Evolutionary conservation across 257 asterid genomes (phyloP).

Genomic region (Rauvolfia tetraphylla): DNA sequence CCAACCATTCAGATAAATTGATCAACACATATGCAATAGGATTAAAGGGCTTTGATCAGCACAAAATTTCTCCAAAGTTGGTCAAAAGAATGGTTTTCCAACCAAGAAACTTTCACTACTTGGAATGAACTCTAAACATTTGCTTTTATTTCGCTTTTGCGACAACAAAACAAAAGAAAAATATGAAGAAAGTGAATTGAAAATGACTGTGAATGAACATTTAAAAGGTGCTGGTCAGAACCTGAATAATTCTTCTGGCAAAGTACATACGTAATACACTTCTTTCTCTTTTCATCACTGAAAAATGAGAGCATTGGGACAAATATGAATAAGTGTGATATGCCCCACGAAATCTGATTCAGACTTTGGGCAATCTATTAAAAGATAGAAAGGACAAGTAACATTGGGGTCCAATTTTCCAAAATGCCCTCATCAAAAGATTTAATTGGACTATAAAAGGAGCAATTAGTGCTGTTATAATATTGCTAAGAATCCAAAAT

Average conservation of each 20-base stretch:
- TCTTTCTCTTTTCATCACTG: conserved; percentile 18
- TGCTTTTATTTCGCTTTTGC: neutral
- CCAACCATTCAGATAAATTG: neutral
- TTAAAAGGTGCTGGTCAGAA: conserved; percentile 14
- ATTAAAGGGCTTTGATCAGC: neutral
- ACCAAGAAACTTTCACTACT: neutral
- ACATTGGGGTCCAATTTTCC: conserved; percentile 31
- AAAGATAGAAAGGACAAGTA: conserved; percentile 50
- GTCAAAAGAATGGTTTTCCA: conserved; percentile 2
- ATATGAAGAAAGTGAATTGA: conserved; percentile 5
- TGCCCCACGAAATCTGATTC: conserved; percentile 68
- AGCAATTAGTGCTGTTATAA: conserved; percentile 26
- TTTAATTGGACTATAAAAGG: conserved; percentile 14
- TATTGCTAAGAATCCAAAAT: neutral
- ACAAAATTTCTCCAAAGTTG: neutral
- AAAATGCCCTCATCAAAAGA: conserved; percentile 29
- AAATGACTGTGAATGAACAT: neutral
- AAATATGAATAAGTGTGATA: conserved; percentile 41
- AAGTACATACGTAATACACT: conserved; percentile 8
- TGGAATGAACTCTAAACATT: neutral
- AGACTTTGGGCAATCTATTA: conserved; percentile 52
- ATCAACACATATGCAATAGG: neutral
- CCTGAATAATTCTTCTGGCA: conserved; percentile 17
- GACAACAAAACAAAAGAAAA: neutral
- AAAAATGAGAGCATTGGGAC: conserved; percentile 35